Conservation (phyloP, 306 rosid genomes). For the Sechiopsis laciniata region DNA sequence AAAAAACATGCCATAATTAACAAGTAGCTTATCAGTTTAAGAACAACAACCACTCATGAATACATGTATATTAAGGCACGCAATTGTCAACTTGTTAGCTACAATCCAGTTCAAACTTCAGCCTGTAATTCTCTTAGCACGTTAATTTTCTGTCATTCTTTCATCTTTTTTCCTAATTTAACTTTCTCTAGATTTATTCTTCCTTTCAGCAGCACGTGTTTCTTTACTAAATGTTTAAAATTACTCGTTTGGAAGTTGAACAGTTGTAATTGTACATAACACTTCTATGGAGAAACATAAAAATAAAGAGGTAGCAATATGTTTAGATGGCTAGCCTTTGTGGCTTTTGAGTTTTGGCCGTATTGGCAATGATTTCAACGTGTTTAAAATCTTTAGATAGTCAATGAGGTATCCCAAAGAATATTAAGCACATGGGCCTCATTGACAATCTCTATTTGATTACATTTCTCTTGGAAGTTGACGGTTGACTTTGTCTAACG, state of each 20-base stretch:
- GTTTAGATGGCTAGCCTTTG: background rate
- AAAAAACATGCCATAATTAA: conserved; percentile 19
- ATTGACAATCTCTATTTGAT: background rate
- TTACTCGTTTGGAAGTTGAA: background rate
- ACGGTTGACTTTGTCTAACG: background rate
- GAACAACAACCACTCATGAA: background rate
- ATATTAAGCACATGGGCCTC: background rate
- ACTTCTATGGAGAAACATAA: background rate
- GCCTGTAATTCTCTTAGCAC: background rate
- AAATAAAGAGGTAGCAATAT: background rate
- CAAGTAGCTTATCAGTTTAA: conserved; percentile 1
- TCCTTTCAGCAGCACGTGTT: background rate
- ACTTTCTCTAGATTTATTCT: background rate
- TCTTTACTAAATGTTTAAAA: background rate
- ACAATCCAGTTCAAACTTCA: background rate
- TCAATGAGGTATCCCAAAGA: background rate
- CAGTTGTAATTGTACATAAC: background rate
- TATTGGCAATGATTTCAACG: no score
- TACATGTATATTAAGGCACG: conserved; percentile 1
- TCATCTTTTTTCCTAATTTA: background rate
- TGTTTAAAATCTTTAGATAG: background rate
- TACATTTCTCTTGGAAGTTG: background rate
- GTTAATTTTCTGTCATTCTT: background rate
- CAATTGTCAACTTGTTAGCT: conserved; percentile 8
- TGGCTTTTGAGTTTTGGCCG: background rate